phyloP scores from a whole-genome alignment of 192 early-diverging fungal species.

The Coemansia sp. region DNA sequence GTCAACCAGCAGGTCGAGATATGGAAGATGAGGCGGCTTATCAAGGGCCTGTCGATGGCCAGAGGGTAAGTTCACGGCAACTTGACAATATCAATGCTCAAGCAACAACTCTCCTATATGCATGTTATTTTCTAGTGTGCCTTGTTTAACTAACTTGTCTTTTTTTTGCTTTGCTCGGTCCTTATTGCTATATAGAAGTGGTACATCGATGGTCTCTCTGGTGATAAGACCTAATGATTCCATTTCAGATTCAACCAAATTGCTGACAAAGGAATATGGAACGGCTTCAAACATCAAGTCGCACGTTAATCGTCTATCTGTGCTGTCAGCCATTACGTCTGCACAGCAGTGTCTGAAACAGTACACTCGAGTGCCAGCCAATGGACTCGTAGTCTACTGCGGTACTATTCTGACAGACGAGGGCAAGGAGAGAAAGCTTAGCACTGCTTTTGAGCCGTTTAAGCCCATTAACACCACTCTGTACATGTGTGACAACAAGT shows the following conservation, averaged over 20 bases:
- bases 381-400: slow-evolving; percentile 91
- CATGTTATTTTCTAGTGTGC: background rate
- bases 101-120: background rate
- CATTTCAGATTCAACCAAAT: slow-evolving; percentile 75
- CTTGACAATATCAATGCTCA: background rate
- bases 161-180: background rate
- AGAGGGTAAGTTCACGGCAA: slow-evolving; percentile 63
- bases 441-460: slow-evolving; percentile 94
- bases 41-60: slow-evolving; percentile 86
- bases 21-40: slow-evolving; percentile 94
- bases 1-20: slow-evolving; percentile 82
- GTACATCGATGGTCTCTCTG: slow-evolving; percentile 97
- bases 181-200: slow-evolving; percentile 61
- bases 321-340: slow-evolving; percentile 92
- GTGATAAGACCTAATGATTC: slow-evolving; percentile 87
- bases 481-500: slow-evolving; percentile 96
- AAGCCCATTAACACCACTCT: slow-evolving; percentile 97
- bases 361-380: slow-evolving; percentile 80
- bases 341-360: slow-evolving; percentile 92
- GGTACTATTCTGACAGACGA: slow-evolving; percentile 95
- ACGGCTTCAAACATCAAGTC: slow-evolving; percentile 98
- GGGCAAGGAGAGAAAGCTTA: slow-evolving; percentile 96
- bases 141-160: background rate
- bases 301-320: slow-evolving; percentile 92
- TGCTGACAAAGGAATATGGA: slow-evolving; percentile 95